Evolutionary conservation across 148 eudicot genomes (phyloP).

Genomic region (Beta vulgaris): DNA sequence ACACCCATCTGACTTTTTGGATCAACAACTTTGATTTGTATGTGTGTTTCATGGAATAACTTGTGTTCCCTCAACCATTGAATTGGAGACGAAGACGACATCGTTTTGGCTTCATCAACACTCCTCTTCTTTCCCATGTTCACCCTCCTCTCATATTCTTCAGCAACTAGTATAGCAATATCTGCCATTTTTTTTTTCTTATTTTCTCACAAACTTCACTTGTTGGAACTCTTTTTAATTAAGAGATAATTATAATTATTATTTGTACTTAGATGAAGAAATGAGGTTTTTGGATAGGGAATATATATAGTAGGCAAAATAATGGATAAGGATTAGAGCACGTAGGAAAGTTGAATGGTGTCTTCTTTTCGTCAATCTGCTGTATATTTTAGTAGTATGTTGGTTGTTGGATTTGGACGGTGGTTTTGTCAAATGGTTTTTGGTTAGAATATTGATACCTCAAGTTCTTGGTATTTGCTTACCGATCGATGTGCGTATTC

Average conservation of each 20-base stretch:
- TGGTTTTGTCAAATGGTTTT: neutral
- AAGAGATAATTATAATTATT: neutral
- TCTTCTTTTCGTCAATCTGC: neutral
- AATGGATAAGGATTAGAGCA: neutral
- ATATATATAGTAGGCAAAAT: neutral
- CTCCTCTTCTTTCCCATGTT: constrained; percentile 33
- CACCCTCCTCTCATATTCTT: constrained; percentile 80
- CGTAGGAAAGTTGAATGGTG: neutral
- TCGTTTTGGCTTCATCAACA: constrained; percentile 19
- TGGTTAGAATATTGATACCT: no score
- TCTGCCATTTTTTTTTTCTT: constrained; percentile 53
- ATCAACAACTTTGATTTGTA: constrained; percentile 24
- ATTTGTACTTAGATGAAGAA: neutral
- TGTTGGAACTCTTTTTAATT: neutral
- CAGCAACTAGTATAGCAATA: constrained; percentile 81
- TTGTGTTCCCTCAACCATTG: constrained; percentile 18
- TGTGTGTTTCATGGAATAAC: constrained; percentile 16
- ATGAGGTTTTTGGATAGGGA: neutral
- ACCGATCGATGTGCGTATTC: neutral
- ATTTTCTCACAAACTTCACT: neutral
- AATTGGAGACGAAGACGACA: neutral
- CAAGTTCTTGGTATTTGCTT: no score
- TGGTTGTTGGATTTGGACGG: neutral
- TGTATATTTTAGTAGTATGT: neutral
- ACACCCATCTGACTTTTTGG: constrained; percentile 47